Evolutionary conservation across 1,139 yeast genomes (phyloP), one percentile per base, ranked within the genome.

Genomic region (Cylindricascospora bacillispora): DNA sequence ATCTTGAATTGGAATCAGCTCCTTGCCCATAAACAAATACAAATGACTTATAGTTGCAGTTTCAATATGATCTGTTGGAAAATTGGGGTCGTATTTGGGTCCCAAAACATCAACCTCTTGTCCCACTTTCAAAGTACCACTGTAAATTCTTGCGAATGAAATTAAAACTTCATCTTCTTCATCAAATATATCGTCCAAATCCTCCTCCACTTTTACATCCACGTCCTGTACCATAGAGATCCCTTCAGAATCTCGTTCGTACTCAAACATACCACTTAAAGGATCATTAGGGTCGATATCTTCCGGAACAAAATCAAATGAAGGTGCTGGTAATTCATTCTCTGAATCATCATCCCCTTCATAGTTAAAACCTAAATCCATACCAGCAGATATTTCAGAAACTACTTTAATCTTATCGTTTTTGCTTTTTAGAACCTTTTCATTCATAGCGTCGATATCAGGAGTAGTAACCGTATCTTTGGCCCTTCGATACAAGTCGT

Each of bases 11-110:
- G 83, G 65, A 2, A 85, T 73, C 32, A 89, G 62, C 38, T 89
- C 97, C 39, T 89, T 65, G 10, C 98, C 99, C 98, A 92, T 92
- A 29, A 92, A 64, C 37, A 89, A 60, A 47, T 71, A 86, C 26
- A 92, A 59, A 27, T 77, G 82, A 10, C 78, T 67, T 20, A 92
- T 67, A 1, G 58, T 59, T 1, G 70, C 65, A 5, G 57, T 57
- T 16, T 67, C 60, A 14, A 75, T 59, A 45, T 78, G 78, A 36
- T 71, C 68, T n/a, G 51, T 57, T 5, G 92, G 86, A 17, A 62
- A 51, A 1, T 67, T 53, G 0, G 95, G 92, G 47, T 81, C 79
- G 53, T 75, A 89, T 47, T 81, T 80, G 3, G 98, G 98, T 1
- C 93, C 93, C 16, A 86, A 58, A 2, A 86, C 74, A 1, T 75